Base-by-base conservation (phyloP, 2,329 filamentous ascomycete species). In the Emmonsia crescens region DNA sequence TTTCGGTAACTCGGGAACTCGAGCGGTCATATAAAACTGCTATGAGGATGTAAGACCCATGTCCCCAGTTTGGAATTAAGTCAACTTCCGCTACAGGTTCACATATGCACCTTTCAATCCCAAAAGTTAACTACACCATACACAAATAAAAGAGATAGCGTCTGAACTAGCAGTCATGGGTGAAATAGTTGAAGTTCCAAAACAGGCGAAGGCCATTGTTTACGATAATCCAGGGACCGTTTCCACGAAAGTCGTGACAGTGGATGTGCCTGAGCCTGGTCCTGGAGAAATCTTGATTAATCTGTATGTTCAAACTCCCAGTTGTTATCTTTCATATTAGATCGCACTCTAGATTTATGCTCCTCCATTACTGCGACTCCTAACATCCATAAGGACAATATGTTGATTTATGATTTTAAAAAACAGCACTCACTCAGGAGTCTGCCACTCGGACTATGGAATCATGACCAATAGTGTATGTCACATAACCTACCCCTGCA, bases 221-320 rank as follows among this genome's bases (percentile, higher is more conserved):
- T 88, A 87, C 69, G 85, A 88, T 73, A 80, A 85, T 68, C 85
- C 85, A 0, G 85, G 85, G 57, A 80, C 77, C 2, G 79, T 88
- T 63, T 87, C 84, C 2, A 87, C 84, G 8, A 85, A 86, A 71
- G 74, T 88, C 55, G 81, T 82, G 62, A 82, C 83, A 63, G 72
- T 87, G 56, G 84, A 87, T 65, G 85, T 83, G 46, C 85, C 85
- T 2, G 83, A 86, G 70, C 85, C 85, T 2, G 83, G 83, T 1
- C 71, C 80, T 0, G 85, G 85, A 62, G 80, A 88, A 69, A 83
- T 87, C 4, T 72, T 87, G 60, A 78, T 87, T 65, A 84, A 85
- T 65, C 70, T 87, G 82, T 84, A 73, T 65, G 68, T 68, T 19
- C 10, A 29, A 42, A 24, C 5, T 38, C 16, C n/a, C 31, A 6